phyloP scores from a whole-genome alignment of 148 eudicot genomes.

The Tetragonia tetragonoides region DNA sequence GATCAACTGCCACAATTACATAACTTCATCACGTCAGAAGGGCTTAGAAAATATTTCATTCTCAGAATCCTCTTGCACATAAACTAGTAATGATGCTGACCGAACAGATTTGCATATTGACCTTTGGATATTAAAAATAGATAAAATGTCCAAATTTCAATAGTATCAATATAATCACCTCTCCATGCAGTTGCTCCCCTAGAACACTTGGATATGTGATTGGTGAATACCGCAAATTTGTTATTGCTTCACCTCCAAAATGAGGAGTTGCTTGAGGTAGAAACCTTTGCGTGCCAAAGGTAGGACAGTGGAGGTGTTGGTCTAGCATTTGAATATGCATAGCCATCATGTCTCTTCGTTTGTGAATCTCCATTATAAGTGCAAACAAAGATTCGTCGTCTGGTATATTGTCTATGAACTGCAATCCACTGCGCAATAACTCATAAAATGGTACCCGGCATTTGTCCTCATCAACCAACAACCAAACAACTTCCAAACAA shows the following conservation, averaged over 20 bases:
- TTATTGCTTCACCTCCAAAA: slow-evolving; percentile 59
- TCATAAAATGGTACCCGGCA: slow-evolving; percentile 97
- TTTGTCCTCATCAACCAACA: slow-evolving; percentile 81
- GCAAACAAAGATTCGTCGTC: slow-evolving; percentile 93
- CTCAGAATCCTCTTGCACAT: background rate
- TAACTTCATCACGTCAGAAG: background rate
- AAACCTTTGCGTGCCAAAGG: slow-evolving; percentile 88
- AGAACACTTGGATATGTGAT: slow-evolving; percentile 98
- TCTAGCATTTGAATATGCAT: slow-evolving; percentile 99
- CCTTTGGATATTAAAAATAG: background rate
- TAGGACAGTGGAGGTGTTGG: slow-evolving; percentile 96
- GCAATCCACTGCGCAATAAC: slow-evolving; percentile 80
- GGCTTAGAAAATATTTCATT: background rate
- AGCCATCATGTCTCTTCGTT: slow-evolving; percentile 95
- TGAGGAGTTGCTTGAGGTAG: slow-evolving; percentile 66
- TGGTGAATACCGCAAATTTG: slow-evolving; percentile 79
- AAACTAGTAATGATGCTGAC: background rate
- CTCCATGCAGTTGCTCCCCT: slow-evolving; percentile 98
- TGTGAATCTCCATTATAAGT: slow-evolving; percentile 88
- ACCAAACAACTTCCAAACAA: slow-evolving; percentile 92
- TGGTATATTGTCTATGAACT: slow-evolving; percentile 84
- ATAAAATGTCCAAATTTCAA: background rate
- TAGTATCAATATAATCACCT: slow-evolving; percentile 46
- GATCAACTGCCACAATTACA: background rate
- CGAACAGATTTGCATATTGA: background rate